Evolutionary conservation across 129 eudicot species (phyloP), one percentile per base, ranked within the genome.

Genomic region (Ambrosia trifida): DNA sequence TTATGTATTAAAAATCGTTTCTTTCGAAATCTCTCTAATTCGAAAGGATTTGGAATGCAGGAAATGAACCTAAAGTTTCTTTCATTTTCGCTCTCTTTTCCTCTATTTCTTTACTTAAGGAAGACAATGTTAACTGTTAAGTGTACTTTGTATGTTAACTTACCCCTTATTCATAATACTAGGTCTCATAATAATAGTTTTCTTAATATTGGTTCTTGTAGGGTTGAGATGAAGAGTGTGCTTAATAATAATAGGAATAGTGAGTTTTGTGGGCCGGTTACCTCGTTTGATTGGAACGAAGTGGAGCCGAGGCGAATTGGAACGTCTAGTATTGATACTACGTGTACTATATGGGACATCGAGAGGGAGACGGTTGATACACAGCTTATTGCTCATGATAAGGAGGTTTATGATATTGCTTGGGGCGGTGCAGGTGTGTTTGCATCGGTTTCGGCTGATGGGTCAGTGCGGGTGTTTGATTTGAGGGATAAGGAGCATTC

Each of bases 341-440:
- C 98, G 1, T 92, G 98, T 44, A 92, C 98, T 5, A 92, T 92
- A 11, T 92, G 98, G 98, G 98, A 92, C 24, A 85, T 92, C 11
- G 98, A 92, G 75, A 75, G 82, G 61, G 98, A 89, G 56, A 83
- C 88, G 3, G 98, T 92, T 0, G 98, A 92, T 50, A 92, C 98
- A 6, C 98, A 92, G 79, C 77, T 92, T 3, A 92, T 92, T 6
- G 98, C 98, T 3, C 98, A 92, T 54, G 98, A 92, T 61, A 92
- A 92, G 82, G 98, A 92, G 95, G 98, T 92, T 8, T 92, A 84
- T 17, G 98, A 92, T 17, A 92, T 92, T 11, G 96, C 98, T 3
- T 92, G 98, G 98, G 98, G 98, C 11, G 98, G 98, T 4, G 98
- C 87, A 12, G 98, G 98, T 10, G 98, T 92, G 56, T 92, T 92